These are phyloP conservation scores for Tothia fuscella DNA, from an alignment of 2,329 filamentous ascomycete species.

Conservation along the genomic window DNA sequence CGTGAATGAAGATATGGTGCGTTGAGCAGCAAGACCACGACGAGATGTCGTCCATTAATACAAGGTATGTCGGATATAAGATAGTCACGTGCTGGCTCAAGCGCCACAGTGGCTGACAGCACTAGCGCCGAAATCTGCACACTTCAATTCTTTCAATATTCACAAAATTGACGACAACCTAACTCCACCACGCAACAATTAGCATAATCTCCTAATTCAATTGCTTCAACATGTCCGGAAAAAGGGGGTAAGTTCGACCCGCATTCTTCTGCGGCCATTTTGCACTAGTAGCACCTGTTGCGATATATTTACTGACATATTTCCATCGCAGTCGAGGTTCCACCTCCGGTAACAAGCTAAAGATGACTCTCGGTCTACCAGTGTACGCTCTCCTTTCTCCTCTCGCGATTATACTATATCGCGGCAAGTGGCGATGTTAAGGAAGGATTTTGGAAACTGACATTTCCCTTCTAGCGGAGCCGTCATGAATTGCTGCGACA, in stretches of 20 bases:
- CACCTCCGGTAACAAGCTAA: slow-evolving; percentile 99
- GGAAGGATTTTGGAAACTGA: slow-evolving; percentile 7
- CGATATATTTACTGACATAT: slow-evolving; percentile 17
- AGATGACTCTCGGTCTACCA: slow-evolving; percentile 99
- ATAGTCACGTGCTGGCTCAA: too few species aligned
- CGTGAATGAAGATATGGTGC: too few species aligned
- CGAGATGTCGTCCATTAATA: too few species aligned
- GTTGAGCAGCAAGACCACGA: too few species aligned
- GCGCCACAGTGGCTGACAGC: too few species aligned
- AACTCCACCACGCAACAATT: not conserved
- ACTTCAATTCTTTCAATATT: not conserved
- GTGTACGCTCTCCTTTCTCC: slow-evolving; percentile 61
- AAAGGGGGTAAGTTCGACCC: slow-evolving; percentile 24
- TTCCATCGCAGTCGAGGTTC: slow-evolving; percentile 49
- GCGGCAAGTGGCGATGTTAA: not conserved
- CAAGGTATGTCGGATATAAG: too few species aligned
- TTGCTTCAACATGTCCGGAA: slow-evolving; percentile 26
- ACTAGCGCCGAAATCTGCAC: too few species aligned
- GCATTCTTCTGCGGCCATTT: not conserved
- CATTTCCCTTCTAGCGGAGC: slow-evolving; percentile 58
- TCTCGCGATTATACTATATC: not conserved
- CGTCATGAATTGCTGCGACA: slow-evolving; percentile 99
- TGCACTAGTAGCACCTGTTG: slow-evolving; percentile 6
- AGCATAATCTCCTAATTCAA: too few species aligned
- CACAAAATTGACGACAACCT: not conserved